Evolutionary conservation across 805 yeast genomes (phyloP), one percentile per base, ranked within the genome.

Genomic region (Barnettozyma siamensis): DNA sequence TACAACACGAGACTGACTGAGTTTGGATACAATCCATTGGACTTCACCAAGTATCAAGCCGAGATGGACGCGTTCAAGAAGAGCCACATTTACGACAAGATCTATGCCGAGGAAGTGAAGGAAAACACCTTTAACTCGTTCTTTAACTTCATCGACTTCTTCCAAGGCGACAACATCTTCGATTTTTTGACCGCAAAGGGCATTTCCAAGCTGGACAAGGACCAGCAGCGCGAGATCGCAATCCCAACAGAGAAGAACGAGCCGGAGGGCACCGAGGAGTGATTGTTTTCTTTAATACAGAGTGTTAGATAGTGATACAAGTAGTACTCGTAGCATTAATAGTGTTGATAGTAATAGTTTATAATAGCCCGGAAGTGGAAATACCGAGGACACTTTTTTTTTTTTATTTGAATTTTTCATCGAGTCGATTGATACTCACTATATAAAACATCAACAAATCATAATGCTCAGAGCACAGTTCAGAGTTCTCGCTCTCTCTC

Each of bases 81-180:
- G 77, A 83, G 81, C 59, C 81, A 73, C 62, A 91, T 93, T 48
- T 93, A 93, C 60, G 96, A 89, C 56, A 87, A 88, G 62, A 88
- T 93, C 45, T 91, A 91, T 58, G 79, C 76, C 33, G 96, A 89
- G 63, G 99, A 93, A 62, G 82, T 77, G 34, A 77, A 78, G 55
- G 97, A 88, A 54, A 87, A 88, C 56, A 83, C 83, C 4, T 89
- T 86, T 66, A 81, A 88, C 49, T 95, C 95, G 1, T 91, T 93
- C 58, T 93, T 86, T 63, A 84, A 85, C 34, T 91, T 86, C 59
- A 83, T 93, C 50, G 99, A 91, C 63, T 78, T 83, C 30, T 88
- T 83, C 21, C 75, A 75, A 32, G 86, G 80, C 17, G 78, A 78
- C 56, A 69, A 65, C 46, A 59, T 65, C 26, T 66, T 65, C 45